Percentiles rank a stretch among this genome's conserved stretches.
Evolutionary conservation across 257 asterid species (phyloP).

Genomic region (Solanum tarijense): DNA sequence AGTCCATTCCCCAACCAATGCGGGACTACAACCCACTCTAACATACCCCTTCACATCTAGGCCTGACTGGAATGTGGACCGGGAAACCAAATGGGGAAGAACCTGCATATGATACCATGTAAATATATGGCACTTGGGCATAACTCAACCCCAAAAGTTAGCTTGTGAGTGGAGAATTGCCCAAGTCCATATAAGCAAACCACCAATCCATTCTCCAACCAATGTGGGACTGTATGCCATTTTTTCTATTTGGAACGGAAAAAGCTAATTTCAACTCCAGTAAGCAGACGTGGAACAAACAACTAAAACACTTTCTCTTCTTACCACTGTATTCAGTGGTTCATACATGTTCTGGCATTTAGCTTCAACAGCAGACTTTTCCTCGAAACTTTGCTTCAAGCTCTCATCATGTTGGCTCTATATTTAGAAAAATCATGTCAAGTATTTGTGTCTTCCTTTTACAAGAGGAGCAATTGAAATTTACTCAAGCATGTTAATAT

Average conservation of each 20-base stretch:
- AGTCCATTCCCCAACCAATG: background rate
- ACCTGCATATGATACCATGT: background rate
- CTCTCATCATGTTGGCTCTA: slow-evolving; percentile 70
- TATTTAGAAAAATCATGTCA: slow-evolving; percentile 1
- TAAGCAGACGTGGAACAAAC: background rate
- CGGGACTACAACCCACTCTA: background rate
- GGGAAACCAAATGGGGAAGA: background rate
- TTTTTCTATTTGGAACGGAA: background rate
- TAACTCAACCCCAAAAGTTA: background rate
- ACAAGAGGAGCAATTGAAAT: background rate
- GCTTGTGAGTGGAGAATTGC: background rate
- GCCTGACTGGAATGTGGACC: background rate
- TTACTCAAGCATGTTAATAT: background rate
- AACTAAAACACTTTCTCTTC: background rate
- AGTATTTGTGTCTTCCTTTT: background rate
- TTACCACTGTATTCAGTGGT: slow-evolving; percentile 48
- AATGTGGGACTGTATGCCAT: background rate
- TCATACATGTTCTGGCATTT: slow-evolving; percentile 60
- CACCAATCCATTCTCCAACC: background rate
- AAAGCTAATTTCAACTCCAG: background rate
- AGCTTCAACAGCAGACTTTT: slow-evolving; percentile 69
- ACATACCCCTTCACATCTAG: background rate
- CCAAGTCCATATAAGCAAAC: background rate
- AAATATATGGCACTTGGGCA: background rate
- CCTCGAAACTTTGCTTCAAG: slow-evolving; percentile 70